Conservation (phyloP, 73 alveolate genomes). For the Paramecium sexaurelia region DNA sequence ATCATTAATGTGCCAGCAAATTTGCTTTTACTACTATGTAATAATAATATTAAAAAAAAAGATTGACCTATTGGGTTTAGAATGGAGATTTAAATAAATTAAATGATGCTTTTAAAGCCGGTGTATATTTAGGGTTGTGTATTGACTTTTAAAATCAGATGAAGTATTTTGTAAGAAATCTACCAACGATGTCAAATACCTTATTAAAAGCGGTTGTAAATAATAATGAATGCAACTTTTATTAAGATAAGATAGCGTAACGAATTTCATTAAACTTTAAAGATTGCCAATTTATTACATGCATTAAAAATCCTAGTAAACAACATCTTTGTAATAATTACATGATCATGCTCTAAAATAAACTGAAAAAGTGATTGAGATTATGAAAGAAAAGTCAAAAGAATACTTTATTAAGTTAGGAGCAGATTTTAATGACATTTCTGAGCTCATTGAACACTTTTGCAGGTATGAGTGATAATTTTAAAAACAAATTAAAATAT, state of each 20-base stretch:
- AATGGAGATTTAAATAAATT: conserved; percentile 11
- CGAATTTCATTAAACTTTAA: neutral
- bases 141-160: neutral
- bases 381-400: neutral
- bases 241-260: conserved; percentile 3
- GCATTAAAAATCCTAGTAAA: neutral
- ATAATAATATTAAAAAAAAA: neutral
- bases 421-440: neutral
- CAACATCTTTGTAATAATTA: neutral
- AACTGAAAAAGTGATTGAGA: conserved; percentile 31
- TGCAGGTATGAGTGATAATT: neutral
- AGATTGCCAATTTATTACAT: conserved; percentile 27
- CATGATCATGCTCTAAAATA: conserved; percentile 26
- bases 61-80: neutral
- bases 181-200: neutral
- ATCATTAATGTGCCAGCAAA: neutral
- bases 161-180: conserved; percentile 15
- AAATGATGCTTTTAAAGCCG: conserved; percentile 42
- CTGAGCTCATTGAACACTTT: neutral
- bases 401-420: neutral
- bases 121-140: conserved; percentile 40
- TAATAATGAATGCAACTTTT: neutral
- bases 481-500: neutral
- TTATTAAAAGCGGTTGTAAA: neutral
- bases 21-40: conserved; percentile 33